Evolutionary conservation across 257 asterid genomes (phyloP), one percentile per base, ranked within the genome.

Genomic region (Salvia miltiorrhiza): DNA sequence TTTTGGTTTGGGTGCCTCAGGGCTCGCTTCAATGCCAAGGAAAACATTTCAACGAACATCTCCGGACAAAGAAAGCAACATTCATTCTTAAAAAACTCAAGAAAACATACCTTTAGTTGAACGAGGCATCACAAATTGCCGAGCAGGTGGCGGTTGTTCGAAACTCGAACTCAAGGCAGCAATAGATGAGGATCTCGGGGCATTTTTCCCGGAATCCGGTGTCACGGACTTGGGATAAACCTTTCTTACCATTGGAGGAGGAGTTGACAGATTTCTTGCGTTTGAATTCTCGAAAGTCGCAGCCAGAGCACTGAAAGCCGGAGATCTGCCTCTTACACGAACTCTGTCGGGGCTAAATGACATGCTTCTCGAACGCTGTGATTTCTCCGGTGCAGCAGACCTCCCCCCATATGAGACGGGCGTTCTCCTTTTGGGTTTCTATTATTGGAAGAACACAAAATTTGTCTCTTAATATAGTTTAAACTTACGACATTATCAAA

Each of bases 261-360:
- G 99, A 24, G 98, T 95, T 23, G 99, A 95, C 74, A 86, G 74
- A 73, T 95, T 95, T 71, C 99, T 86, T 49, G 95, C 79, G 74
- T 72, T 86, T 65, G 88, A 70, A 67, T 77, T 92, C 83, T 95
- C 98, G 17, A 95, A 95, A 59, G 65, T 89, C 41, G 97, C 97
- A n/a, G 99, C 98, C 16, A 95, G 81, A 40, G 97, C 97, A 65
- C 83, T 95, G 87, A 95, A 95, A 9, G 98, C 97, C 0, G 99
- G 99, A 79, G 99, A 95, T 68, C 97, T 82, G 67, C 99, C 99
- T 78, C 99, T 80, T 26, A 89, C 97, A 72, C 99, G 99, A 79
- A 86, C 99, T 83, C 97, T 81, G 41, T 95, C 99, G 3, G 98
- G 98, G 80, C 97, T 92, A 83, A 85, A 90, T 39, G 99, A 95